Evolutionary conservation across 768 basidiomycete species (phyloP), one percentile per base, ranked within the genome.

Genomic region (Suillus sp.): DNA sequence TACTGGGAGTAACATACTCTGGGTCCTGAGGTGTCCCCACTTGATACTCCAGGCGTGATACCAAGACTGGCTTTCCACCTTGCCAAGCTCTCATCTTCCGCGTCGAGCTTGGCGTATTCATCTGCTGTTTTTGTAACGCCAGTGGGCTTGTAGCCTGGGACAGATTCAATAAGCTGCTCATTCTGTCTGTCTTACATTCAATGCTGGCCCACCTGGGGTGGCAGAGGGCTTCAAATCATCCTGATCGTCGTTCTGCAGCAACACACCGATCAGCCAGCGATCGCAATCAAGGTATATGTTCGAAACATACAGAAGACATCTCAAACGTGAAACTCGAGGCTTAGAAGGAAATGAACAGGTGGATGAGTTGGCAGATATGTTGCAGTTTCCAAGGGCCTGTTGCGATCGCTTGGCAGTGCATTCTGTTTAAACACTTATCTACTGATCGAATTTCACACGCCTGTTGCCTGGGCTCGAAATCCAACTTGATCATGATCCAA

Each of bases 1-100:
- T 48, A 67, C 62, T 8, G 59, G 45, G 62, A 62, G 60, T 13
- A 56, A 59, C 72, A 47, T 63, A 90, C 93, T 85, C 92, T 93
- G 58, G 91, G 91, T 16, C 85, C 86, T 67, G 64, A 76, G 16
- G 79, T 74, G 62, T 79, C 71, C 22, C 72, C 78, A 16, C 56
- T 34, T 4, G 72, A 32, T 22, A 73, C 80, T 34, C 84, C 87
- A 38, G 86, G 82, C 59, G 84, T 83, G 64, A 98, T 87, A 60
- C 96, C 96, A 32, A 99, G 83, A 60, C 90, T 94, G 43, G 93
- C 93, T 75, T 99, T 99, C 96, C 96, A 99, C 66, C 94, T 88
- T 37, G 90, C 88, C 70, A 99, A 84, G 75, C 92, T 94, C 78
- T 97, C 96, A 74, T 98, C 96, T 65, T 91, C 83, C 35, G 90